Base-by-base conservation (phyloP, 257 asterid genomes). In the Solanum appendiculatum region DNA sequence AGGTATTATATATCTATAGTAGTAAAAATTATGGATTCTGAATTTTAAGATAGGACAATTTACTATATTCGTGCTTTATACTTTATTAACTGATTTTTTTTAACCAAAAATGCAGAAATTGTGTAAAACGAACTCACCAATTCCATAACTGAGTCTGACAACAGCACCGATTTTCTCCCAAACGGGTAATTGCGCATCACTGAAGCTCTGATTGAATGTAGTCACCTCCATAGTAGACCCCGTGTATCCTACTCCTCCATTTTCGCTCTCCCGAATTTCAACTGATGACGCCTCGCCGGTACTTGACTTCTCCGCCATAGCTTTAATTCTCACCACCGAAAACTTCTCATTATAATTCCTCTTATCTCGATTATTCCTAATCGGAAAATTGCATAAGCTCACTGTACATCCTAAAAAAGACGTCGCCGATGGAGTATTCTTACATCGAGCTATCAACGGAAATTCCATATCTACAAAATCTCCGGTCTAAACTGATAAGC, bases 141-240 rank as follows among this genome's bases (percentile, higher is more conserved):
- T 92, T 90, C 98, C 99, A 87, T 96, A 96, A 85, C 98, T 96
- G 86, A 96, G 97, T 73, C 99, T 92, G 51, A 96, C 98, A 88
- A 95, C 83, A 88, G 98, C 98, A 68, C 98, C 98, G 87, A 96
- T 95, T 91, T 95, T 95, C 2, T 96, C 98, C 98, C 99, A 96
- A n/a, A 95, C 93, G 1, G 98, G 96, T 72, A 96, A 94, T 11
- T 96, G 94, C 48, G 95, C 92, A 86, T 94, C 98, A 73, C 89
- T 89, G 82, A 91, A 93, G 87, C 93, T 93, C 89, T 93, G 97
- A 88, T 95, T 95, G 83, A 96, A 94, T 81, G 98, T 95, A 69
- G 94, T 93, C 48, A 96, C 98, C 91, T 96, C 98, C 98, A 95
- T 94, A 36, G 92, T 92, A 7, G 98, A 85, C 4, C 93, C 95